Evolutionary conservation across 352 stramenopile species (phyloP), one percentile per base, ranked within the genome.

Genomic region (Globisporangium spinosum): DNA sequence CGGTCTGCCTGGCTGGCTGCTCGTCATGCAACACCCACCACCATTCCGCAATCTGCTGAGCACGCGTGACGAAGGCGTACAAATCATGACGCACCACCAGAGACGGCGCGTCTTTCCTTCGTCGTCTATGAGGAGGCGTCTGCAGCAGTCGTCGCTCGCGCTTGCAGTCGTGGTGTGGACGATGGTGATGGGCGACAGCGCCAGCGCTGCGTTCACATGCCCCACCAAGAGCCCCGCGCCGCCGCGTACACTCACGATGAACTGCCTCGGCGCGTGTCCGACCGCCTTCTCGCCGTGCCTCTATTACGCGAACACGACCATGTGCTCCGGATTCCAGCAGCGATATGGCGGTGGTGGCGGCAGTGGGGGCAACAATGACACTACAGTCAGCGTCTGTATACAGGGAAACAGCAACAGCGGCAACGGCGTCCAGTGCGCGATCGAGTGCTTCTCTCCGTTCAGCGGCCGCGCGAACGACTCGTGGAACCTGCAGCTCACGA

Each of bases 371-470:
- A 38, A 10, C 17, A 34, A 59, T 1, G 54, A 43, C 27, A 34
- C 49, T 25, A 32, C 35, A 49, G 17, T 49, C 35, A 76, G 61
- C 67, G 49, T 61, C n/a, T 77, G 71, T 17, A 54, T 49, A 35
- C 27, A 23, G 25, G 58, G 47, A 9, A 12, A 12, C 55, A 45
- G 63, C 51, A 61, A 8, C 32, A 29, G 3, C 5, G 20, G 17
- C 6, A 60, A 20, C 20, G 9, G 17, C 6, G 34, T 29, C 0
- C 22, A n/a, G 32, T 83, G 76, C 32, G 76, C 76, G 12, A 54
- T 83, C 67, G 72, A 83, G 65, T 83, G 76, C 58, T 70, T 83
- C 64, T 65, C 54, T 2, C 76, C 74, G n/a, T 73, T 80, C 51
- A 76, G 68, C 27, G 72, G 72, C 7, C 58, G 20, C 9, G 40